Evolutionary conservation across 1,284 basidiomycete genomes (phyloP), one percentile per base, ranked within the genome.

Genomic region (Sparassis latifolia): DNA sequence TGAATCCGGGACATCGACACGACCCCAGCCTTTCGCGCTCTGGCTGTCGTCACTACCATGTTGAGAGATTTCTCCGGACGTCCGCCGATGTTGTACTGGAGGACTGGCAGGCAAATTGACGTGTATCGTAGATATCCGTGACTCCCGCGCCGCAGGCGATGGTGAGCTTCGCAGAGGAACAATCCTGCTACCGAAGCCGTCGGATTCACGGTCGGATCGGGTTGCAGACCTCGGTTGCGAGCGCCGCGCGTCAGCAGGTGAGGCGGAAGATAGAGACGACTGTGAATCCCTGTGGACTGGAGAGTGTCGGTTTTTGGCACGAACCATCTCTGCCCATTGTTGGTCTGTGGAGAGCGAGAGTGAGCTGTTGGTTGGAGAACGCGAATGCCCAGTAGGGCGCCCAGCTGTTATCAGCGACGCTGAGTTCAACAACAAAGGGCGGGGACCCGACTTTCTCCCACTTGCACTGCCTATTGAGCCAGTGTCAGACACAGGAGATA

Each of bases 61-160:
- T n/a, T 52, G 44, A 1, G 61, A 57, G 4, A 55, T 52, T 4
- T 63, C 61, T 1, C 56, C 57, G 10, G 57, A 54, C 12, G 61
- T 50, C 3, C 57, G 60, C 3, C 57, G 61, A 41, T 59, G 52
- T 1, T 48, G 28, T 37, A 51, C 55, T 0, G 55, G 56, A n/a
- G 63, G 63, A 30, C 62, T 60, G 1, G 66, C 63, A 2, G 62
- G 52, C 10, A 57, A 56, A n/a, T 60, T 66, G 5, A 59, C 62
- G 10, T 57, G 50, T 5, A 64, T 63, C 5, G 52, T 58, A 32
- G 55, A 51, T 29, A 59, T 61, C 58, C 45, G 62, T 12, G 73
- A 78, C 10, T 67, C 69, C 39, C 80, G 72, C n/a, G 84, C 82
- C 81, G 87, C 84, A 1, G 86, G 84, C 3, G 85, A 88, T 5